Base-by-base conservation (phyloP, 2,329 filamentous ascomycete species). In the Fusarium brevicatenulatum region DNA sequence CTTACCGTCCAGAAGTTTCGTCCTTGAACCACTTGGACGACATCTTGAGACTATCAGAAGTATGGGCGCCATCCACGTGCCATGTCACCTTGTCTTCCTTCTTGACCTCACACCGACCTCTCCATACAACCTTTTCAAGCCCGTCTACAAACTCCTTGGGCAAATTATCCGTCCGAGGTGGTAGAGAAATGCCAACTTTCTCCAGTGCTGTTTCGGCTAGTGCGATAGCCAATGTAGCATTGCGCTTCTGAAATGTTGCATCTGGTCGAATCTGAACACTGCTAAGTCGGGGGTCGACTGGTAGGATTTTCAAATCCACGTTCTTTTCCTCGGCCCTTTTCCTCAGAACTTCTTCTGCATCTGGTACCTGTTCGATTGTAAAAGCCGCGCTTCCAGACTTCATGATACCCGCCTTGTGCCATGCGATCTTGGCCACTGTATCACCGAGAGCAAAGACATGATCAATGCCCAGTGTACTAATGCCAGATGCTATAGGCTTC, bases 41-140 rank as follows among this genome's bases (percentile, higher is more conserved):
- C 73, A 94, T 88, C 71, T 92, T 89, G 61, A 99, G 91, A 79
- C 95, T 98, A 79, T 98, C 95, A 7, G 92, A 86, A 0, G 95
- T 99, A 82, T 99, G 96, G 5, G 95, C 96, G 13, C 96, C 95
- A 79, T 99, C 96, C 25, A 99, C 89, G 78, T 95, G 92, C 95
- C 95, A 99, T 21, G 86, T 87, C 9, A 97, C 84, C 5, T 78
- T 78, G 6, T 84, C 85, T 68, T 90, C 88, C 7, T 81, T 74
- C 76, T 87, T 89, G 44, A 87, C 83, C 73, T 92, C 89, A 78
- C 95, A 98, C 50, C 96, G 88, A 8, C 95, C 96, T 44, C 94
- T 89, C 84, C 95, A 93, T 6, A 90, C 89, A 5, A 94, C 92
- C 74, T 89, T 83, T 79, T 95, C 91, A 4, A 99, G 84, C 0